A percentile compares a stretch with the other conserved stretches of the same genome.
phyloP scores from a whole-genome alignment of 768 basidiomycete genomes.

The Suillus weaverae region DNA sequence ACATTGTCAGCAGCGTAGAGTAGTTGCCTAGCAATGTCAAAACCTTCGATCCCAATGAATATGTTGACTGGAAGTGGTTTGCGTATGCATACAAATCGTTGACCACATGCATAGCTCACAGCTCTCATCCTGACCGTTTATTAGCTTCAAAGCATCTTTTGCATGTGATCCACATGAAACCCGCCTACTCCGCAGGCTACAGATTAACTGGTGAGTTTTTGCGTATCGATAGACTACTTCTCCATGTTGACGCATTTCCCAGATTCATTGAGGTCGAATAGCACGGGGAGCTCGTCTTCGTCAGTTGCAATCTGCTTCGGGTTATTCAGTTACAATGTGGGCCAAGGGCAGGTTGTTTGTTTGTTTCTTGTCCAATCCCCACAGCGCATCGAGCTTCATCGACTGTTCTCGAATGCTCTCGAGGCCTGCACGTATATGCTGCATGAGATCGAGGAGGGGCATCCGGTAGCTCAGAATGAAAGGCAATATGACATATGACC shows the following conservation, averaged over 20 bases:
- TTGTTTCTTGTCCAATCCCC: background rate
- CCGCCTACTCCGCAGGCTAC: background rate
- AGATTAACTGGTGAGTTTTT: background rate
- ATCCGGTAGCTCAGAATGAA: constrained; percentile 21
- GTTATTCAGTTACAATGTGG: background rate
- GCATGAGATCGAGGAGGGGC: constrained; percentile 23
- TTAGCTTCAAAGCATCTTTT: constrained; percentile 3
- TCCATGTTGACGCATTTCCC: background rate
- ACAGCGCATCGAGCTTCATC: background rate
- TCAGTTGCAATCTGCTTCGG: background rate
- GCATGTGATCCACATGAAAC: background rate
- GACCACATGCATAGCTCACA: constrained; percentile 36
- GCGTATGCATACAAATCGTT: background rate
- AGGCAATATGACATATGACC: constrained; percentile 30
- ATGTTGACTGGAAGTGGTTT: constrained; percentile 46
- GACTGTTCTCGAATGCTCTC: constrained; percentile 11
- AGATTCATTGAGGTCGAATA: background rate
- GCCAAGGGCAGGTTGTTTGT: background rate
- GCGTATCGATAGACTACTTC: background rate
- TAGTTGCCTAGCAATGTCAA: background rate
- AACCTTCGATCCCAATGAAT: constrained; percentile 67
- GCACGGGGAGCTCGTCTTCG: background rate
- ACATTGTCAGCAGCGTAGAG: background rate
- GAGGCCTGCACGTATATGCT: constrained; percentile 22
- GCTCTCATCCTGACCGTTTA: constrained; percentile 45